A percentile compares a stretch with the other conserved stretches of the same genome.
phyloP scores from a whole-genome alignment of 1,284 basidiomycete species.

The Phlebopus sp. region DNA sequence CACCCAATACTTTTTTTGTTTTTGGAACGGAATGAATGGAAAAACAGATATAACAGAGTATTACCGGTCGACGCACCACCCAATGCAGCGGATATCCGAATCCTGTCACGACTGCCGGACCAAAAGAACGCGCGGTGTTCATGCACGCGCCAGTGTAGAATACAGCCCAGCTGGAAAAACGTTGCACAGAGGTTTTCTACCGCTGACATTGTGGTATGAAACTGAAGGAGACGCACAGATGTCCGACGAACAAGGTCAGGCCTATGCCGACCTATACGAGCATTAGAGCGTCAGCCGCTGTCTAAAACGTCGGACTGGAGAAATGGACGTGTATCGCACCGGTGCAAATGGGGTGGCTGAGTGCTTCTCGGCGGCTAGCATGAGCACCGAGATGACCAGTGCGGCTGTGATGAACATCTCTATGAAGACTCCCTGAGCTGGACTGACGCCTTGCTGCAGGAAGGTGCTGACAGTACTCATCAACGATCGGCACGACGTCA shows the following conservation, averaged over 20 bases:
- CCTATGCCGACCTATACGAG: constrained; percentile 62
- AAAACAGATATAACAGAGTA: background rate
- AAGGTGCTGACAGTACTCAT: constrained; percentile 39
- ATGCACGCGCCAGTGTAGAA: constrained; percentile 58
- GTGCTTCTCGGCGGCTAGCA: constrained; percentile 71
- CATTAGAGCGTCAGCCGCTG: too few species aligned
- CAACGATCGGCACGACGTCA: constrained; percentile 5
- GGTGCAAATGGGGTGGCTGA: constrained; percentile 71
- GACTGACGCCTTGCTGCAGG: constrained; percentile 43
- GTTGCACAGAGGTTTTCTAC: background rate
- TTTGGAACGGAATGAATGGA: background rate
- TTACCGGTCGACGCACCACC: constrained; percentile 44
- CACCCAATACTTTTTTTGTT: constrained; percentile 57
- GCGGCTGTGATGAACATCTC: constrained; percentile 67
- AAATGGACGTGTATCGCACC: constrained; percentile 27
- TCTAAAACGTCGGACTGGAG: background rate
- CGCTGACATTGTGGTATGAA: background rate
- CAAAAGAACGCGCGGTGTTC: constrained; percentile 76
- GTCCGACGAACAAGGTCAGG: constrained; percentile 63
- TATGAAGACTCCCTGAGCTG: constrained; percentile 63
- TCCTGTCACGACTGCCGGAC: constrained; percentile 65
- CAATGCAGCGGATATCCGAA: constrained; percentile 56
- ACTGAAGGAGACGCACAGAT: constrained; percentile 46
- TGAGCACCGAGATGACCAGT: constrained; percentile 60
- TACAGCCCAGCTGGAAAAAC: constrained; percentile 41